Percentiles rank a stretch among this genome's conserved stretches.
These are phyloP conservation scores for Ambrosia hybrid DNA, from an alignment of 140 eudicot species.

Conservation along the genomic window DNA sequence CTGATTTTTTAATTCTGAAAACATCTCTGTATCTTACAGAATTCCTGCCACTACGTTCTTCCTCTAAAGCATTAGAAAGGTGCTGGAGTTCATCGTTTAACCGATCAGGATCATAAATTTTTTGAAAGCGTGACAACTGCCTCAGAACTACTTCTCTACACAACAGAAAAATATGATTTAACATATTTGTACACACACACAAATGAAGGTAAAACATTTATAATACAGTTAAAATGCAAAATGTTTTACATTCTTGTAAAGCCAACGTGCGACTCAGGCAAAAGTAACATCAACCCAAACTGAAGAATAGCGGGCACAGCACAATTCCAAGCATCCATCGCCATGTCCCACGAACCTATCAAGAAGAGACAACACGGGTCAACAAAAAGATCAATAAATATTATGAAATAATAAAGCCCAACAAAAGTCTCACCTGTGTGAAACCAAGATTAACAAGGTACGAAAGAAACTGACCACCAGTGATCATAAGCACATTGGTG, in stretches of 20 bases:
- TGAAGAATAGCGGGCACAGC: slow-evolving; percentile 84
- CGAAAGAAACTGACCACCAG: slow-evolving; percentile 90
- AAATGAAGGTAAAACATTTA: neutral
- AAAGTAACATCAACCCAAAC: slow-evolving; percentile 62
- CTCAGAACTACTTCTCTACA: slow-evolving; percentile 69
- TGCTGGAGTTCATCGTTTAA: slow-evolving; percentile 66
- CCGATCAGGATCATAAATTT: slow-evolving; percentile 69
- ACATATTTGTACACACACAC: neutral
- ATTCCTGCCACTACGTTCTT: slow-evolving; percentile 46
- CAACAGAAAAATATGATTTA: neutral
- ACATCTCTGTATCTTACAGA: slow-evolving; percentile 56
- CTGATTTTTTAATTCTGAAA: slow-evolving; percentile 51
- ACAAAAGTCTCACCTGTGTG: slow-evolving; percentile 59
- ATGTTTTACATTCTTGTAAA: slow-evolving; percentile 65
- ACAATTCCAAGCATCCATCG: slow-evolving; percentile 99
- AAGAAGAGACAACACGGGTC: neutral
- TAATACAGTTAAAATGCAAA: neutral
- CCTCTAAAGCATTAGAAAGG: slow-evolving; percentile 58
- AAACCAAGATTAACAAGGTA: slow-evolving; percentile 87
- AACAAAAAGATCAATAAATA: neutral
- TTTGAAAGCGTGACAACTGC: slow-evolving; percentile 77
- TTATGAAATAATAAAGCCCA: neutral
- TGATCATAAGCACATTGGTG: slow-evolving; percentile 68
- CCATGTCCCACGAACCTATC: slow-evolving; percentile 95
- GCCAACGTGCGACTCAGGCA: slow-evolving; percentile 98